These are phyloP conservation scores for Metschnikowia picachoensis DNA, from an alignment of 805 yeast genomes.

Conservation along the genomic window DNA sequence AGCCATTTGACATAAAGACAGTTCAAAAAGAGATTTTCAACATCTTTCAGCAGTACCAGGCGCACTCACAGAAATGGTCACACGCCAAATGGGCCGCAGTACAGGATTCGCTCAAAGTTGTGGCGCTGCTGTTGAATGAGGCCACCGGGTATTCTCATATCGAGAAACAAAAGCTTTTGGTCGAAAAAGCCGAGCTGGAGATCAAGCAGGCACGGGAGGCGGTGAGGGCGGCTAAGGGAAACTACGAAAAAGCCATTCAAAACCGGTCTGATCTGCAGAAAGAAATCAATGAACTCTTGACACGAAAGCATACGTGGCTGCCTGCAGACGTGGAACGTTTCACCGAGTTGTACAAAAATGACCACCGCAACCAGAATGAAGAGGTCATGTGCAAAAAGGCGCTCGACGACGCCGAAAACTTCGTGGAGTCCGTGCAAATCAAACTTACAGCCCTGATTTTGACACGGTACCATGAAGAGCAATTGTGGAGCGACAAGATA, in stretches of 20 bases:
- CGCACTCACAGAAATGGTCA: slow-evolving; percentile 35
- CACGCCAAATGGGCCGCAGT: slow-evolving; percentile 51
- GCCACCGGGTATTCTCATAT: slow-evolving; percentile 88
- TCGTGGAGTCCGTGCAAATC: slow-evolving; percentile 66
- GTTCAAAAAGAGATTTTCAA: slow-evolving; percentile 39
- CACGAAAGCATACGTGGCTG: slow-evolving; percentile 81
- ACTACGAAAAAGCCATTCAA: slow-evolving; percentile 59
- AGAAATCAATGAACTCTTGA: slow-evolving; percentile 81
- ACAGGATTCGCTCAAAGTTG: slow-evolving; percentile 54
- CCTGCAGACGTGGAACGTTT: slow-evolving; percentile 77
- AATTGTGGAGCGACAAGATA: slow-evolving; percentile 96
- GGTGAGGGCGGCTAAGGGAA: slow-evolving; percentile 46
- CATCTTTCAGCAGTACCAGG: slow-evolving; percentile 34
- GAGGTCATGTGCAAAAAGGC: slow-evolving; percentile 50
- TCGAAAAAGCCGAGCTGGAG: slow-evolving; percentile 52
- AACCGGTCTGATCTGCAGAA: slow-evolving; percentile 68
- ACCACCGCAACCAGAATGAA: slow-evolving; percentile 63
- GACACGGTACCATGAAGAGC: slow-evolving; percentile 93
- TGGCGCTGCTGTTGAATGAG: slow-evolving; percentile 73
- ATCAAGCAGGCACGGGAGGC: slow-evolving; percentile 45
- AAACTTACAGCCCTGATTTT: slow-evolving; percentile 72
- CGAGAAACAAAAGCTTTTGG: slow-evolving; percentile 61
- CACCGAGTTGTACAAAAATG: slow-evolving; percentile 75
- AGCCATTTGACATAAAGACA: background rate
- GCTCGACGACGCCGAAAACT: slow-evolving; percentile 52